These are phyloP conservation scores for Trypanosoma lewisi DNA, from an alignment of 208 protist genomes.

Conservation along the genomic window DNA sequence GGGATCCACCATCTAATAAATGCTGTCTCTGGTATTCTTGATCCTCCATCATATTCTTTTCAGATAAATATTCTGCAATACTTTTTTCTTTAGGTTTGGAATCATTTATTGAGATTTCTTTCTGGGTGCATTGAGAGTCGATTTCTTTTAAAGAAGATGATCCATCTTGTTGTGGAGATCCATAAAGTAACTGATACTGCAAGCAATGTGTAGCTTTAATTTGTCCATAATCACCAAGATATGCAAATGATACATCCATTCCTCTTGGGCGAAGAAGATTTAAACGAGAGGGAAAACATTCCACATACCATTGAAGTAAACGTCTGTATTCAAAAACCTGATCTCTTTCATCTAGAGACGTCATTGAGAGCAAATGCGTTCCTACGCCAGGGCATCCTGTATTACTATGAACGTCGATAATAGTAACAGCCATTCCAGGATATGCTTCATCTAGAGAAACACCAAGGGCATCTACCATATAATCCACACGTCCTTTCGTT, in stretches of 20 bases:
- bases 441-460: slow-evolving; percentile 52
- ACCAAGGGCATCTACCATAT: slow-evolving; percentile 80
- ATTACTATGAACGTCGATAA: slow-evolving; percentile 75
- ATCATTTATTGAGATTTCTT: slow-evolving; percentile 1
- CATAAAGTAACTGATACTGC: slow-evolving; percentile 83
- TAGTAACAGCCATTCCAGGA: slow-evolving; percentile 83
- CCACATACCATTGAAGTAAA: slow-evolving; percentile 84
- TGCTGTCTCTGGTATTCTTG: not conserved
- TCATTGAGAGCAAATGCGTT: slow-evolving; percentile 75
- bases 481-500: slow-evolving; percentile 68
- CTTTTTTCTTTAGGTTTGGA: slow-evolving; percentile 11
- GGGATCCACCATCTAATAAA: slow-evolving; percentile 3
- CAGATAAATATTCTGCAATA: slow-evolving; percentile 26
- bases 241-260: slow-evolving; percentile 69
- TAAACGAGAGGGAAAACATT: slow-evolving; percentile 65
- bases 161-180: slow-evolving; percentile 25
- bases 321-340: slow-evolving; percentile 72
- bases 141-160: not conserved
- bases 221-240: slow-evolving; percentile 90
- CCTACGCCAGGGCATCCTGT: slow-evolving; percentile 77
- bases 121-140: not conserved
- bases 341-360: slow-evolving; percentile 37
- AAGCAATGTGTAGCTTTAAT: slow-evolving; percentile 49
- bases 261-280: slow-evolving; percentile 73
- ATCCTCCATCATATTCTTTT: slow-evolving; percentile 23